phyloP scores from a whole-genome alignment of 2,329 filamentous ascomycete species.

The Macrophomina pseudophaseolina region DNA sequence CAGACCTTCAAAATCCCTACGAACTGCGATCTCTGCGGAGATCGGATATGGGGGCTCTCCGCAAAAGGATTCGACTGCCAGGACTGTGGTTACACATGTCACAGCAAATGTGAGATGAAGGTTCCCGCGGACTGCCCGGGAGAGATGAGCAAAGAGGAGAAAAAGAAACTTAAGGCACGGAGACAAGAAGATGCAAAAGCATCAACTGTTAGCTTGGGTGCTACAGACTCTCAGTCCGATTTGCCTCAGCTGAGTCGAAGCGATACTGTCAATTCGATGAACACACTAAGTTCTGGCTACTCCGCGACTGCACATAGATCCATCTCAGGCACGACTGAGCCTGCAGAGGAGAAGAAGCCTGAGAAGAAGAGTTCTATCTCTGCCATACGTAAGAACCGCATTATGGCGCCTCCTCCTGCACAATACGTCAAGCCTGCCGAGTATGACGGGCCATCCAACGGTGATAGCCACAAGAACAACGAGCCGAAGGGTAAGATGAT shows the following conservation, averaged over 20 bases:
- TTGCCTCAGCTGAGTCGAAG: constrained; percentile 73
- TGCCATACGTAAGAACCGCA: constrained; percentile 63
- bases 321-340: constrained; percentile 63
- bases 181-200: constrained; percentile 79
- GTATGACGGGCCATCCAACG: constrained; percentile 57
- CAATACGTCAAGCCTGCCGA: constrained; percentile 68
- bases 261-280: constrained; percentile 85
- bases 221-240: constrained; percentile 61
- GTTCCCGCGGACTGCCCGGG: constrained; percentile 95
- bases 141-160: constrained; percentile 91
- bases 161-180: constrained; percentile 88
- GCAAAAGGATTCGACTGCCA: constrained; percentile 96
- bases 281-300: constrained; percentile 80
- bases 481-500: constrained; percentile 85
- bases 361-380: constrained; percentile 44
- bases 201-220: constrained; percentile 49
- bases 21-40: constrained; percentile 95
- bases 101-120: constrained; percentile 99
- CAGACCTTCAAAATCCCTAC: constrained; percentile 99
- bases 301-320: constrained; percentile 79
- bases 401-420: constrained; percentile 85
- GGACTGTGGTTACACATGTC: constrained; percentile 97
- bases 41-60: constrained; percentile 94
- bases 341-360: constrained; percentile 58
- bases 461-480: constrained; percentile 38